Conservation (phyloP, 768 basidiomycete species). For the Hygrophoropsis aurantiaca region DNA sequence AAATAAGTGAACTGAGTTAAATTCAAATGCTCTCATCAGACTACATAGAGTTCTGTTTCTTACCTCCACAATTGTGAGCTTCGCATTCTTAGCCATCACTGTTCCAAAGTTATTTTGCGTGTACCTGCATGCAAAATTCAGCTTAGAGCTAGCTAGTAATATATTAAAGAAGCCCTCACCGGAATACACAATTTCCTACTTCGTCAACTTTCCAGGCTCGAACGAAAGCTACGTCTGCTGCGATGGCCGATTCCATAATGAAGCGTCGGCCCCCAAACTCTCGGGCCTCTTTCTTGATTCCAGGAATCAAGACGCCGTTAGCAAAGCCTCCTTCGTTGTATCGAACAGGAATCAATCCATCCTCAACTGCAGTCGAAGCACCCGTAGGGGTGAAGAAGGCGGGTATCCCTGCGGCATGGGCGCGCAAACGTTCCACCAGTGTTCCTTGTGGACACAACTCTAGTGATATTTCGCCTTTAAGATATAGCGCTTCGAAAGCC, state of each 20-base stretch:
- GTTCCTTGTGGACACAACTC: constrained; percentile 94
- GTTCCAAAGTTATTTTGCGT: constrained; percentile 85
- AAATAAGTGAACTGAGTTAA: background rate
- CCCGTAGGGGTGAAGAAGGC: constrained; percentile 95
- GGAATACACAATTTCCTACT: constrained; percentile 87
- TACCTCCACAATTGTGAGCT: constrained; percentile 87
- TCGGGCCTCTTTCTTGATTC: constrained; percentile 73
- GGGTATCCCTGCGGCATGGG: constrained; percentile 88
- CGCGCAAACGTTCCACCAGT: constrained; percentile 82
- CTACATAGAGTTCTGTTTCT: constrained; percentile 3
- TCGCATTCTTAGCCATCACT: constrained; percentile 88
- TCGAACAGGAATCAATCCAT: constrained; percentile 74
- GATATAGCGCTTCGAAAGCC: constrained; percentile 78
- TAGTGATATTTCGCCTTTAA: constrained; percentile 76
- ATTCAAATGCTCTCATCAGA: constrained; percentile 9
- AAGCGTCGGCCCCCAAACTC: constrained; percentile 80
- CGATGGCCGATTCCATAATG: constrained; percentile 77
- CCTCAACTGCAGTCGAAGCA: constrained; percentile 79
- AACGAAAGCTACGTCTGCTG: constrained; percentile 82
- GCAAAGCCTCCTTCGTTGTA: constrained; percentile 76
- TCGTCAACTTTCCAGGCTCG: constrained; percentile 93
- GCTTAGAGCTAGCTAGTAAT: background rate
- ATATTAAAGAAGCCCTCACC: constrained; percentile 41
- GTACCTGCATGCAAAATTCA: constrained; percentile 53
- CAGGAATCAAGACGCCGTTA: constrained; percentile 68